These are phyloP conservation scores for Dothideomycetidae sp. DNA, from an alignment of 2,329 filamentous ascomycete genomes.

Conservation along the genomic window DNA sequence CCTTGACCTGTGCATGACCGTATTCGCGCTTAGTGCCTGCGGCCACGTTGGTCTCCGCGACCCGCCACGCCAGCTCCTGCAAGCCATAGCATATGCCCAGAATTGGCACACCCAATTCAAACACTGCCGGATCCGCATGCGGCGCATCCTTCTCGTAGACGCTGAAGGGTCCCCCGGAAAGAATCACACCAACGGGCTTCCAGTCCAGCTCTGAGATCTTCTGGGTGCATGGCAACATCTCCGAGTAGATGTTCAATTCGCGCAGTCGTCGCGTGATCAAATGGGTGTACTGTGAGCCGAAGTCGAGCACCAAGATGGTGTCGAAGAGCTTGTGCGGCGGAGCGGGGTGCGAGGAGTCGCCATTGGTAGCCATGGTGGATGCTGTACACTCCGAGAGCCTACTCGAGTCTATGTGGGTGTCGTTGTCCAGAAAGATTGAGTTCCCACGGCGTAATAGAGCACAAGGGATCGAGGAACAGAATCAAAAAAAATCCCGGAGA, in stretches of 20 bases:
- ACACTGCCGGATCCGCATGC: conserved; percentile 69
- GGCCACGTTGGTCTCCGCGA: conserved; percentile 50
- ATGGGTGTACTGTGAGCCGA: conserved; percentile 59
- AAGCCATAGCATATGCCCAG: conserved; percentile 50
- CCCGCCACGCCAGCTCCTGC: conserved; percentile 61
- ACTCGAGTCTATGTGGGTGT: background rate
- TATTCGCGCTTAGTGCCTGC: conserved; percentile 57
- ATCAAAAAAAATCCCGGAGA: background rate
- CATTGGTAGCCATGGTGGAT: conserved; percentile 17
- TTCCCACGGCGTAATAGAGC: background rate
- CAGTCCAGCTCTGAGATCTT: conserved; percentile 63
- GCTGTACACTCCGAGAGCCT: no score
- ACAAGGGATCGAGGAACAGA: background rate
- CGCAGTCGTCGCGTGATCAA: conserved; percentile 62
- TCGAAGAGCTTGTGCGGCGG: conserved; percentile 40
- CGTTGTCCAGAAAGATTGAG: background rate
- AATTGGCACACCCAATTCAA: conserved; percentile 54
- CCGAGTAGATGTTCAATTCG: conserved; percentile 67
- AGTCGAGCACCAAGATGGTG: conserved; percentile 60
- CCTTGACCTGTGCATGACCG: conserved; percentile 52
- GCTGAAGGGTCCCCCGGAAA: conserved; percentile 58
- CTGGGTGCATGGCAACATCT: conserved; percentile 78
- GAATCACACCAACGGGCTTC: conserved; percentile 72
- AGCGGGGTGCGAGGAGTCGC: conserved; percentile 26
- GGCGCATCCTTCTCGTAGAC: conserved; percentile 69